These are phyloP conservation scores for Leishmania braziliensis DNA, from an alignment of 208 protist species.

Conservation along the genomic window DNA sequence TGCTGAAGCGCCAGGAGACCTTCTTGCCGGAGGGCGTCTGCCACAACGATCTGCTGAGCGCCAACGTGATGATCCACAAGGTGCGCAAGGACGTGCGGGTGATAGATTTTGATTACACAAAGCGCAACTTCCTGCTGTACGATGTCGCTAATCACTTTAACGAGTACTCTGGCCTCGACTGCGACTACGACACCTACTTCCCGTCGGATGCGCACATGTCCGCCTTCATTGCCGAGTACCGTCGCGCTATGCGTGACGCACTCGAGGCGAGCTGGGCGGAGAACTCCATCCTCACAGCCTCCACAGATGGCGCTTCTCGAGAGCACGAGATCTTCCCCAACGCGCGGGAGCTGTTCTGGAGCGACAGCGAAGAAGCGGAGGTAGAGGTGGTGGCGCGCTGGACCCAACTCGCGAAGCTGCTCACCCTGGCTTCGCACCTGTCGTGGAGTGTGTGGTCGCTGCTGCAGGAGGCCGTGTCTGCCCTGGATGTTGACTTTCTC, in stretches of 20 bases:
- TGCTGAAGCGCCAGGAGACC: conserved; percentile 34
- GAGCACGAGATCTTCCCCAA: conserved; percentile 49
- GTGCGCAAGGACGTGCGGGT: conserved; percentile 59
- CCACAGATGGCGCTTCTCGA: not conserved
- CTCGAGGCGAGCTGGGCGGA: conserved; percentile 34
- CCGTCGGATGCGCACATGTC: conserved; percentile 74
- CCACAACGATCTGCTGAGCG: conserved; percentile 92
- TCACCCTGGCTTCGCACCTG: conserved; percentile 83
- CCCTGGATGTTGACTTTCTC: conserved; percentile 88
- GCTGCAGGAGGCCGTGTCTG: conserved; percentile 88
- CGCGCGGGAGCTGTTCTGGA: conserved; percentile 57
- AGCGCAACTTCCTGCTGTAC: conserved; percentile 85
- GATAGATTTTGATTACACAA: conserved; percentile 95
- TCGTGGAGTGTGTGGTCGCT: conserved; percentile 88
- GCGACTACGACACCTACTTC: conserved; percentile 84
- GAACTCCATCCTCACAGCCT: not conserved
- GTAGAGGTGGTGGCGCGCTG: conserved; percentile 37
- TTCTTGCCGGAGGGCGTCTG: conserved; percentile 73
- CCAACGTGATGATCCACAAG: conserved; percentile 88
- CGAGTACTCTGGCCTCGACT: conserved; percentile 91
- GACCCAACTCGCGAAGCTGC: conserved; percentile 67
- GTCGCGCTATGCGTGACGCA: conserved; percentile 60
- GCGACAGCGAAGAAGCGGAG: conserved; percentile 35
- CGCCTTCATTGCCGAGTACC: conserved; percentile 76
- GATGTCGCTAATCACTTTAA: conserved; percentile 94